These are phyloP conservation scores for Tieghemostelium lacteum DNA, from an alignment of 78 protist genomes.

Conservation along the genomic window DNA sequence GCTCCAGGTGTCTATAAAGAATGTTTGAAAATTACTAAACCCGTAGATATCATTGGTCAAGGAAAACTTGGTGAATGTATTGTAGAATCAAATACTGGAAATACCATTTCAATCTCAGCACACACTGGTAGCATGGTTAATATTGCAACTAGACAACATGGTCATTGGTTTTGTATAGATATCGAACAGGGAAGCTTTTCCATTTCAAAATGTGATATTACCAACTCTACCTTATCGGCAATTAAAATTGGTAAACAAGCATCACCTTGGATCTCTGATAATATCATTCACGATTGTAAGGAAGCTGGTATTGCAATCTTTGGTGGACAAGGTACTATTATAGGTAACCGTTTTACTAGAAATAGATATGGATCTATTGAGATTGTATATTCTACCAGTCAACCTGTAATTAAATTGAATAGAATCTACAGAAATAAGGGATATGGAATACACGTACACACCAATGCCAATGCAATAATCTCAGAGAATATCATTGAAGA, in stretches of 20 bases:
- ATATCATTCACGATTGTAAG: conserved; percentile 66
- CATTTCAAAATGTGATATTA: conserved; percentile 61
- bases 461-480: conserved; percentile 49
- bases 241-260: conserved; percentile 67
- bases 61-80: conserved; percentile 9
- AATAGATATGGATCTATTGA: conserved; percentile 64
- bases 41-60: conserved; percentile 72
- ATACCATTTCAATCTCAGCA: conserved; percentile 62
- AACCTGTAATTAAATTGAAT: conserved; percentile 53
- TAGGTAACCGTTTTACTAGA: conserved; percentile 71
- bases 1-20: conserved; percentile 44
- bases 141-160: conserved; percentile 36
- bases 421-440: conserved; percentile 68
- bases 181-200: conserved; percentile 63
- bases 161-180: conserved; percentile 79
- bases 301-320: conserved; percentile 79
- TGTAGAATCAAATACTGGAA: conserved; percentile 18
- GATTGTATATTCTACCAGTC: conserved; percentile 44
- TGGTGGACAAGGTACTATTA: conserved; percentile 75
- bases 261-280: conserved; percentile 71
- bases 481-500: conserved; percentile 73
- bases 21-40: conserved; percentile 29
- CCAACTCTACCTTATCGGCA: conserved; percentile 50
- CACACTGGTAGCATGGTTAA: conserved; percentile 34
- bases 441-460: conserved; percentile 70